Conservation (phyloP, 106 monocot species). For the Hemerocallis citrina region DNA sequence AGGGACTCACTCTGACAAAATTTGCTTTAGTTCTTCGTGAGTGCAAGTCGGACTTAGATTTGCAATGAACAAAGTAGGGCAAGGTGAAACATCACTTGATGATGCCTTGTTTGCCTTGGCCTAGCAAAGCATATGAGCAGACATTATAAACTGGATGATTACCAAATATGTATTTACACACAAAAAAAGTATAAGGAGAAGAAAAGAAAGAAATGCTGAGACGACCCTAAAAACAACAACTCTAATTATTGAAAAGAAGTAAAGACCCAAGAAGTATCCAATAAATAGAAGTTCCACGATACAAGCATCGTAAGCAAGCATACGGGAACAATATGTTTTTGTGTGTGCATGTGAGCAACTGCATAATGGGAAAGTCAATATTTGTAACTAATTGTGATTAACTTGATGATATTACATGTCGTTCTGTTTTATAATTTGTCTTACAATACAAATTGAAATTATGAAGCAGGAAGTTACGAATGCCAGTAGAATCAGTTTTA, state of each 20-base stretch:
- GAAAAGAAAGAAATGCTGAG: not conserved
- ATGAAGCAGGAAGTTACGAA: no score
- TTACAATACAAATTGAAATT: no score
- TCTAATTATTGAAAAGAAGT: not conserved
- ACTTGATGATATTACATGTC: no score
- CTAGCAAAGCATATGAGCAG: constrained; percentile 6
- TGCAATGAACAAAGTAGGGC: constrained; percentile 86
- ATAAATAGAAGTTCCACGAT: not conserved
- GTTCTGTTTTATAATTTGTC: no score
- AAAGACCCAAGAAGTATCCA: not conserved
- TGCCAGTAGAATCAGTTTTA: not conserved
- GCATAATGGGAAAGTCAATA: no score
- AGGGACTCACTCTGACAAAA: constrained; percentile 52
- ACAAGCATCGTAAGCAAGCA: no score
- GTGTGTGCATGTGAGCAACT: no score
- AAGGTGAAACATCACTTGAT: constrained; percentile 39
- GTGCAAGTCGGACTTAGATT: constrained; percentile 74
- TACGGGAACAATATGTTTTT: no score
- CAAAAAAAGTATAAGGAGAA: not conserved
- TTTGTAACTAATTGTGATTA: no score
- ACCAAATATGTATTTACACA: not conserved
- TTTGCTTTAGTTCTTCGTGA: constrained; percentile 58
- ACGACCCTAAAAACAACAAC: not conserved
- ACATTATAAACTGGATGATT: not conserved
- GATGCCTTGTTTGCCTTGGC: constrained; percentile 24